Evolutionary conservation across 2,329 filamentous ascomycete genomes (phyloP), one percentile per base, ranked within the genome.

Genomic region (Scopulariopsis brevicaulis): DNA sequence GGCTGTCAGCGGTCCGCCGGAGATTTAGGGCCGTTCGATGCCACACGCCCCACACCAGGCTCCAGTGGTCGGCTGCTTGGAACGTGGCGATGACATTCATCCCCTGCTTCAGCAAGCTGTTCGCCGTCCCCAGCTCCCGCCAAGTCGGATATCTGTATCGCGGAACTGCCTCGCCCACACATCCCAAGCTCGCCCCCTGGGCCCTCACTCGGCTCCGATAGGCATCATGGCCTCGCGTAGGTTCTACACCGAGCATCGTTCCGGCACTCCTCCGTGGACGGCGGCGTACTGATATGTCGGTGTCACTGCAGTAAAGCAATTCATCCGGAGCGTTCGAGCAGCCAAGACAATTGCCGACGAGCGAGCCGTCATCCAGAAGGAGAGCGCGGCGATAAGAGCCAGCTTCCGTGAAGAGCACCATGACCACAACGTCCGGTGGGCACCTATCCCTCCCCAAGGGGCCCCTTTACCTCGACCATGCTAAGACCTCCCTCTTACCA

Each of bases 271-370:
- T 57, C 53, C 46, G 32, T 59, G 37, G 18, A 10, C 18, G 22
- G 7, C 46, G 46, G 46, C 46, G 5, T 22, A 22, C 46, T 50
- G 46, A 50, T n/a, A 6, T 24, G 8, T 12, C 34, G 40, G 56
- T 58, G 58, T 60, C 59, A 59, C 58, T 63, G 60, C 69, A 97
- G 94, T 99, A 72, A 99, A 99, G 78, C 94, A 97, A 77, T 99
- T 99, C 77, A 99, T 99, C 74, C 92, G 94, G 71, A 97, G 96
- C 76, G 94, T 99, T 70, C 90, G 94, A 71, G 93, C 94, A 61
- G 91, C 94, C 61, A 99, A 99, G 79, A 99, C 94, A 40, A 96
- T 99, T 70, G 95, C 95, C 71, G 94, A 99, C 75, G 94, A 99
- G 78, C 86, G 94, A 70, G 93, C 94, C 56, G 94, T 99, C 59